phyloP scores from a whole-genome alignment of 2,329 filamentous ascomycete genomes.

The Immersiporthe knoxdaviesiana region DNA sequence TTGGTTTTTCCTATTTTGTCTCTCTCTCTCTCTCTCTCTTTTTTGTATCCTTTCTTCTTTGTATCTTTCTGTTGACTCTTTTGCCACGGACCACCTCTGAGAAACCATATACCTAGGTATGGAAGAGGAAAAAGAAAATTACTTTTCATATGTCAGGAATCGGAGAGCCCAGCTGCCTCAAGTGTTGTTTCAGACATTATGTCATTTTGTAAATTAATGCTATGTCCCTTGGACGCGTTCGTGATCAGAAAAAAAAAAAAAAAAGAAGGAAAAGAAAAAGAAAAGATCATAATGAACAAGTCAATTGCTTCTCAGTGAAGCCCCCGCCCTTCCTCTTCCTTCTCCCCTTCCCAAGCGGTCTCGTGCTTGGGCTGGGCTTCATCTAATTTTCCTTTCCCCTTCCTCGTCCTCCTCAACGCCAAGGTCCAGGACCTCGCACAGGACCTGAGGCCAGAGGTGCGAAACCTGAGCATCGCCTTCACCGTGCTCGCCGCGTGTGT shows the following conservation, averaged over 20 bases:
- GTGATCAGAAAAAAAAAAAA: background rate
- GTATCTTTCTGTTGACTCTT: background rate
- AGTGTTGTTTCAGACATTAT: background rate
- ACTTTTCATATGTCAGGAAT: background rate
- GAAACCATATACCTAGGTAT: no score
- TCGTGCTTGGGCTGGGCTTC: no score
- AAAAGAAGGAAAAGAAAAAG: background rate
- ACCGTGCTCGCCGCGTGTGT: constrained; percentile 24
- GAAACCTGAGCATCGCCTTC: constrained; percentile 36
- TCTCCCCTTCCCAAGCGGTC: no score
- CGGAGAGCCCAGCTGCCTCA: background rate
- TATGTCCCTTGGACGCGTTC: background rate
- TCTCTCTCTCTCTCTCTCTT: background rate
- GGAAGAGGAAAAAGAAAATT: no score
- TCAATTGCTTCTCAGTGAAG: background rate
- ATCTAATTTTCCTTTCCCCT: no score
- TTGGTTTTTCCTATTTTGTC: background rate
- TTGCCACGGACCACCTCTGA: background rate
- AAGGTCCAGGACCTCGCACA: constrained; percentile 12
- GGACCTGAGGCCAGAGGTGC: constrained; percentile 11
- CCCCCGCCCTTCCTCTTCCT: no score
- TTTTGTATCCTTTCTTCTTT: background rate
- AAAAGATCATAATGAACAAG: background rate
- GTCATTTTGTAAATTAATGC: background rate
- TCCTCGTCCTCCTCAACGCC: background rate